Base-by-base conservation (phyloP, 768 basidiomycete genomes). In the Baorangia bicolor region DNA sequence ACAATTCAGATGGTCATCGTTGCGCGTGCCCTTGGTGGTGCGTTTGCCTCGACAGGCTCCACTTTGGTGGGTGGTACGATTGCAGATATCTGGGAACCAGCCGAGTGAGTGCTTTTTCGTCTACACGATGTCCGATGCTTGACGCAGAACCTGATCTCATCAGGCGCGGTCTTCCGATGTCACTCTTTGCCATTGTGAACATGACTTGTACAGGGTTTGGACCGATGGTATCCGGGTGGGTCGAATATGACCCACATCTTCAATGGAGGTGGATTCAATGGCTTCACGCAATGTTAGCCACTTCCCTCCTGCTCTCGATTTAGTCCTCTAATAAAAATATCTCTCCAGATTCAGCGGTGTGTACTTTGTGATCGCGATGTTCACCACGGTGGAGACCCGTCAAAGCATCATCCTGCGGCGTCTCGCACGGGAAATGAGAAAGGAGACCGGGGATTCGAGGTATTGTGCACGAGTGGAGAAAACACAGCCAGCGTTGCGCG, bases 211-310 rank as follows among this genome's bases (percentile, higher is more conserved):
- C 83, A 2, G 87, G 84, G 0, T 42, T 91, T 4, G 90, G 86
- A 13, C 84, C 89, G 2, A 70, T 88, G 4, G 69, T 78, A 10
- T 81, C 83, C 23, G 85, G 85, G 16, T 88, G 85, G 83, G 74
- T 89, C 31, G 85, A 90, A 61, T 74, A 79, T 58, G 79, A 84
- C 55, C 73, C 76, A 0, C 73, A 71, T 21, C 71, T 91, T 13
- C 76, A 77, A 63, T 92, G 90, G 88, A 76, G 88, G 23, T 92
- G 89, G 88, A 89, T 93, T 23, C 83, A 90, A 64, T 92, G 89
- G 89, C 78, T 90, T 13, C 83, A 86, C 56, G 74, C 85, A 62
- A 89, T 87, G 85, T 82, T 25, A 31, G 59, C 65, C 34, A n/a
- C n/a, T 21, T 57, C 47, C 48, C 46, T 53, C 49, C 51, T n/a